Base-by-base conservation (phyloP, 1,284 basidiomycete genomes). In the Trametes sp. region DNA sequence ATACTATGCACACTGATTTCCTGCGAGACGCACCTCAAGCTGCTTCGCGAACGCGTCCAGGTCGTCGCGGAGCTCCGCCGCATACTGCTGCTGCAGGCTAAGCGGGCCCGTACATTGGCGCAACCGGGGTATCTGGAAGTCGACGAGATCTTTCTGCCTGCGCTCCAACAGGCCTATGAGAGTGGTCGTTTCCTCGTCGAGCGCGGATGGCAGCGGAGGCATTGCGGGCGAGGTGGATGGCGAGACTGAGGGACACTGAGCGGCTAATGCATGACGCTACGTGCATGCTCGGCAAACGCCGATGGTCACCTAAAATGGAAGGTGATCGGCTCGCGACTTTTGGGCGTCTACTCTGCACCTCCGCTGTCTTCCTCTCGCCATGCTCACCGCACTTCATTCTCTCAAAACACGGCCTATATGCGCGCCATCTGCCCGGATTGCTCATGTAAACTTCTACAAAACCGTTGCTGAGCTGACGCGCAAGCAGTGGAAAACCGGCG, bases 81-180 rank as follows among this genome's bases (percentile, higher is more conserved):
- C 87, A 55, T 92, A 82, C 54, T 87, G 84, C 71, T 93, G 89
- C 69, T 95, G 93, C 6, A 86, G 72, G 0, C 82, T 73, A 6
- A 92, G 75, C 2, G 93, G 88, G 0, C 90, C 92, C 13, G 75
- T 78, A 73, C 90, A 95, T 51, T 78, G 73, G 9, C 82, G 80
- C 53, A 96, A 79, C 6, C 92, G 85, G 0, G 93, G 90, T 41
- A 97, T 82, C 74, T 94, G 92, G 69, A 87, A 88, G 10, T 87
- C 80, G 5, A 79, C 70, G 8, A 96, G 74, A 74, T 95, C 92
- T 6, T 77, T 81, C 63, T 87, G 79, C 6, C 86, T 82, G 41
- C 92, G 79, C 49, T 83, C 78, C 2, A 88, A 75, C 3, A 80
- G 78, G 14, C 79, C 79, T 13, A 92, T 81, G 8, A 86, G 76